Evolutionary conservation across 108 stramenopile genomes (phyloP).

Genomic region (Pinguiococcus pyrenoidosus): DNA sequence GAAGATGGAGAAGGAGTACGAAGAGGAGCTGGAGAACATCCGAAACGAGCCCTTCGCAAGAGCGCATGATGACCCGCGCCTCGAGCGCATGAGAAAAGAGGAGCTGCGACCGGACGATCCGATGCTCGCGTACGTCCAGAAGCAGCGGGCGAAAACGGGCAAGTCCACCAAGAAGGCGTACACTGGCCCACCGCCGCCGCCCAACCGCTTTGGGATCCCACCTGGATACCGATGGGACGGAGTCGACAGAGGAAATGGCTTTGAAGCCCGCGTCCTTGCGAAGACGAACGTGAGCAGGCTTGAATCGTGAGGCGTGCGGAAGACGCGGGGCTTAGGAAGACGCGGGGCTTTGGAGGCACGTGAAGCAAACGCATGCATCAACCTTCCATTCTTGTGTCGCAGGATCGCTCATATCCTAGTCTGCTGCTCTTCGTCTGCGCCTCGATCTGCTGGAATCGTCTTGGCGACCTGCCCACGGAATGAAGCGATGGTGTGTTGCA

Average conservation of each 20-base stretch:
- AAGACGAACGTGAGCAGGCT: constrained; percentile 8
- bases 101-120: constrained; percentile 78
- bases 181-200: constrained; percentile 80
- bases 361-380: neutral
- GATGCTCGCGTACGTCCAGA: constrained; percentile 64
- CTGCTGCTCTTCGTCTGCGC: no score
- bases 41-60: constrained; percentile 61
- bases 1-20: constrained; percentile 36
- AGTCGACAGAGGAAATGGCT: constrained; percentile 84
- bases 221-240: constrained; percentile 99
- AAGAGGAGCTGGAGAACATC: constrained; percentile 37
- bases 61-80: constrained; percentile 45
- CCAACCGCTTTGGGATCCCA: constrained; percentile 72
- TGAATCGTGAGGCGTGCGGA: constrained; percentile 2
- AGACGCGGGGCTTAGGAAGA: constrained; percentile 7
- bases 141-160: constrained; percentile 20
- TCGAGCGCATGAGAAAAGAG: constrained; percentile 49
- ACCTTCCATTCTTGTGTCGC: neutral
- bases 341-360: constrained; percentile 16
- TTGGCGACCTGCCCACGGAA: no score
- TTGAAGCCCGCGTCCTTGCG: constrained; percentile 61
- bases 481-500: no score
- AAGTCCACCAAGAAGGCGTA: constrained; percentile 58
- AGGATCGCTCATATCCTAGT: neutral
- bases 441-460: no score